These are phyloP conservation scores for Geosmithia flava DNA, from an alignment of 2,329 filamentous ascomycete genomes.

Conservation along the genomic window DNA sequence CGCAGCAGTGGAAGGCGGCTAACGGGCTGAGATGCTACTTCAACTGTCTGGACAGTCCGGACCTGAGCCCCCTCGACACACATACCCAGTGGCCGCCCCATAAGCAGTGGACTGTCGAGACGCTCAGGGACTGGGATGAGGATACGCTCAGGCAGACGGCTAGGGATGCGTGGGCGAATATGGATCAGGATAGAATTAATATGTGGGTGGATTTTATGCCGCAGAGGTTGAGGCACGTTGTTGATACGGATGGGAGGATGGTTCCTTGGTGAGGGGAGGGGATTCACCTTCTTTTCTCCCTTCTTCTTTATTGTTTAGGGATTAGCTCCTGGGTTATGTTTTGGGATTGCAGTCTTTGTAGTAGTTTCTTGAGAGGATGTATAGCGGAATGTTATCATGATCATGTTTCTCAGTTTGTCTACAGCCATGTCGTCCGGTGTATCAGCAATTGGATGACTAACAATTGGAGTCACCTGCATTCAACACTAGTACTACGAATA, in stretches of 20 bases:
- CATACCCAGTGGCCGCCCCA: conserved; percentile 16
- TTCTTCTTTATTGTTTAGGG: not conserved
- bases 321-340: too few relatives aligned
- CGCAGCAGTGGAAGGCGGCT: conserved; percentile 22
- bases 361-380: too few relatives aligned
- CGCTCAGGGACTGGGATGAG: conserved; percentile 18
- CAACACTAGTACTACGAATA: too few relatives aligned
- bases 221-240: conserved; percentile 16
- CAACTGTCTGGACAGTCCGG: conserved; percentile 22
- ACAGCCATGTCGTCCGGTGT: too few relatives aligned
- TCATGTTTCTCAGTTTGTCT: too few relatives aligned
- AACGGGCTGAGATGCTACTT: conserved; percentile 17
- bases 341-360: too few relatives aligned
- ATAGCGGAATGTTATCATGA: too few relatives aligned
- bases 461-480: too few relatives aligned
- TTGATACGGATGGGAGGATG: conserved; percentile 17
- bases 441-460: too few relatives aligned
- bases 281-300: not conserved
- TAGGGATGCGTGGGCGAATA: conserved; percentile 13
- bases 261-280: conserved; percentile 19
- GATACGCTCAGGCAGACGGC: conserved; percentile 17
- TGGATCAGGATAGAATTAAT: conserved; percentile 18
- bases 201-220: conserved; percentile 24
- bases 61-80: conserved; percentile 19
- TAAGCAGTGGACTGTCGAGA: conserved; percentile 18